Base-by-base conservation (phyloP, 176 grass and related monocot species). In the Triticum monococcum region DNA sequence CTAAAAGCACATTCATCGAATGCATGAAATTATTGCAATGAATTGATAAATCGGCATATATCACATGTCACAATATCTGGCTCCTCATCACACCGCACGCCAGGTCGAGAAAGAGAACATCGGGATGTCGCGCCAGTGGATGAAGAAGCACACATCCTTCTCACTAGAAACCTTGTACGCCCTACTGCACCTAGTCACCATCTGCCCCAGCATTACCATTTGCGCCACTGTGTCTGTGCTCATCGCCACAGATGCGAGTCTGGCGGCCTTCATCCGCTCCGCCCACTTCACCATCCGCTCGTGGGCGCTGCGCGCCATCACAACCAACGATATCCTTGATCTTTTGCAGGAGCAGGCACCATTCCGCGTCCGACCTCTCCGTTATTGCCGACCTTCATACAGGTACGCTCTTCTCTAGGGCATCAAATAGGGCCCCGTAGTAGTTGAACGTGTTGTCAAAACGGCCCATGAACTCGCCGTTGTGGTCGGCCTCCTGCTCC, bases 401-500 rank as follows among this genome's bases (percentile, higher is more conserved):
- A 14, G 63, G 63, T 13, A 16, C 2, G 12, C 63, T 65, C 63
- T 64, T 24, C 24, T 26, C 62, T 11, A 64, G 4, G 11, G 62
- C 24, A 10, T 64, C 62, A 10, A 64, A 64, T 1, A 64, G 4
- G 1, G 62, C 62, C 23, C 1, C 24, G 11, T 64, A 13, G 24
- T 64, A 64, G 24, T 12, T 26, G 11, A 64, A 24, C 62, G 4
- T 9, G 4, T 28, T 64, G 9, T 12, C 4, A 4, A 64, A 13
- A 11, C 24, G 24, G 20, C 1, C 24, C 24, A 2, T 28, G 62
- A 64, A 64, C 9, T 9, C 4, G 63, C 25, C 0, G 0, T 92
- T 97, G 86, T 94, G 92, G 75, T 89, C 77, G 2, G 95, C 86
- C 48, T 94, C 90, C 80, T 91, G 87, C 84, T 97, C 88, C 2